Evolutionary conservation across 2,329 filamentous ascomycete genomes (phyloP).

Genomic region (Juglanconis oblonga): DNA sequence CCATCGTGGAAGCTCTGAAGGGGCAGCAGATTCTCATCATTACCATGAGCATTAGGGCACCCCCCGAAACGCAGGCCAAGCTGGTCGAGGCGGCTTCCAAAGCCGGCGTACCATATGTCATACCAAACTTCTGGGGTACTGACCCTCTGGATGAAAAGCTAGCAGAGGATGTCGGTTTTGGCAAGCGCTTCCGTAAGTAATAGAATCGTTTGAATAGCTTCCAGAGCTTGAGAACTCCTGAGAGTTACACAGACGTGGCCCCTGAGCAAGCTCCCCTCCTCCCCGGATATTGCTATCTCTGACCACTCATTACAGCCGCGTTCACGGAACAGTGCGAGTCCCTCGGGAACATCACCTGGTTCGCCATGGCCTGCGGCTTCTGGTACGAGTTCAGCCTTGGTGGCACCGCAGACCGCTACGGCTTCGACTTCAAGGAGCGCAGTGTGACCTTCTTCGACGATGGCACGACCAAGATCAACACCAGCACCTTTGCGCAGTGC

Average conservation of each 20-base stretch:
- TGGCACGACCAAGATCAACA: slow-evolving; percentile 54
- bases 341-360: slow-evolving; percentile 28
- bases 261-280: not conserved
- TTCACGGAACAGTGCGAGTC: slow-evolving; percentile 35
- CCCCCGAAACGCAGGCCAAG: slow-evolving; percentile 35
- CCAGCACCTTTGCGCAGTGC: slow-evolving; percentile 57
- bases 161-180: slow-evolving; percentile 10
- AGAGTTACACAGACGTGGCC: too few relatives aligned
- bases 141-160: slow-evolving; percentile 20
- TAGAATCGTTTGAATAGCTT: slow-evolving; percentile 26
- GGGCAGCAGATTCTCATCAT: slow-evolving; percentile 37
- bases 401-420: slow-evolving; percentile 21
- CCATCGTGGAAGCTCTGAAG: slow-evolving; percentile 25
- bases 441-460: slow-evolving; percentile 45
- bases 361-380: slow-evolving; percentile 41
- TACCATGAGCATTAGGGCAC: slow-evolving; percentile 34
- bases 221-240: slow-evolving; percentile 4
- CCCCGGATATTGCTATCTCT: not conserved
- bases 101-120: slow-evolving; percentile 41
- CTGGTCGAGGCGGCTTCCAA: slow-evolving; percentile 40
- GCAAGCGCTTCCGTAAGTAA: slow-evolving; percentile 11
- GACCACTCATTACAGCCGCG: not conserved
- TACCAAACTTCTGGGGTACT: slow-evolving; percentile 39
- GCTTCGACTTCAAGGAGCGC: slow-evolving; percentile 25
- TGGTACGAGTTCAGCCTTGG: slow-evolving; percentile 53